A percentile compares a stretch with the other conserved stretches of the same genome.
Evolutionary conservation across 2,329 filamentous ascomycete genomes (phyloP).

Genomic region (Diaporthe eres): DNA sequence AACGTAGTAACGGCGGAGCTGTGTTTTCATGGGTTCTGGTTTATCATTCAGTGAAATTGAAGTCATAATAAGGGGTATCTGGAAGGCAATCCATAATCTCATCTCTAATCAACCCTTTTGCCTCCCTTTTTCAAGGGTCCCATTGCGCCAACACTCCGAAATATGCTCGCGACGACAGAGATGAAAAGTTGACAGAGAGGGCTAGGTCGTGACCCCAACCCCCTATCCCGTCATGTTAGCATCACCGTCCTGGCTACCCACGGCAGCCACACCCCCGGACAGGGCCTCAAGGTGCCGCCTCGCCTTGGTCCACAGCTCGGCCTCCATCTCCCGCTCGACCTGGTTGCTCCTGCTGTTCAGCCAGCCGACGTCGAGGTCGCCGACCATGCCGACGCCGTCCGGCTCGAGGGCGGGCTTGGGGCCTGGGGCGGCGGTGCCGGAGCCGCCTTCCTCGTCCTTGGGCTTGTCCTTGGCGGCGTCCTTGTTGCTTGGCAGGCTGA

Average conservation of each 20-base stretch:
- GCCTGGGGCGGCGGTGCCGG: slow-evolving; percentile 51
- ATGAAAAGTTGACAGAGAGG: not conserved
- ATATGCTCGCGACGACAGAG: slow-evolving; percentile 8
- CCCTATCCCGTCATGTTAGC: slow-evolving; percentile 52
- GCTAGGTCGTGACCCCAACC: no score
- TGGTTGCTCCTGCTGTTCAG: slow-evolving; percentile 88
- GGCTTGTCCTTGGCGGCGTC: slow-evolving; percentile 44
- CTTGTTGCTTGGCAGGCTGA: slow-evolving; percentile 61
- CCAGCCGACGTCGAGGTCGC: slow-evolving; percentile 85
- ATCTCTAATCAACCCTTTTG: not conserved
- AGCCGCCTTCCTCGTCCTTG: slow-evolving; percentile 42
- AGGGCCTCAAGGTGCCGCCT: slow-evolving; percentile 66
- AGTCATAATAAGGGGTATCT: slow-evolving; percentile 37
- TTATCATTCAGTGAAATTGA: not conserved
- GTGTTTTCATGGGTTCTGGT: not conserved
- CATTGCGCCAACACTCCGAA: slow-evolving; percentile 35
- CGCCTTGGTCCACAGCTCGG: slow-evolving; percentile 80
- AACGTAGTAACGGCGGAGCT: not conserved
- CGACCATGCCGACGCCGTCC: slow-evolving; percentile 68
- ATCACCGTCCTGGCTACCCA: slow-evolving; percentile 33
- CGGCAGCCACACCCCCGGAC: slow-evolving; percentile 32
- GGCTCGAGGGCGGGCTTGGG: slow-evolving; percentile 59
- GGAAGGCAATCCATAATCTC: slow-evolving; percentile 17
- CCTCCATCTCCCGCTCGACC: slow-evolving; percentile 86
- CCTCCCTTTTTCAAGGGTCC: not conserved